Base-by-base conservation (phyloP, 1,284 basidiomycete species). In the Filobasidium uniguttulatum region DNA sequence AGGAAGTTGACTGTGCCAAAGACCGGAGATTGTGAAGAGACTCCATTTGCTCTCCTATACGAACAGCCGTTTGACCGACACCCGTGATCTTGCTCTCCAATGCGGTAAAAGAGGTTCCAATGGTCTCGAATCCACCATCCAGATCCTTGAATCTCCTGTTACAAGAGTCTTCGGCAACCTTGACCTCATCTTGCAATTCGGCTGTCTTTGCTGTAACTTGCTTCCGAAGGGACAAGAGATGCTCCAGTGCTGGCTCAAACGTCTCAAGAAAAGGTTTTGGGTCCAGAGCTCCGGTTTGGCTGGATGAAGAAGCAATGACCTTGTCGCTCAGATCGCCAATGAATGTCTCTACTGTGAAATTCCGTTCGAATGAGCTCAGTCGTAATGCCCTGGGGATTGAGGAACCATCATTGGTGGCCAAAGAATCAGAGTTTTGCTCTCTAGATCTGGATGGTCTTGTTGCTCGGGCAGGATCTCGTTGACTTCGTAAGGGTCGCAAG, bases 31-130 rank as follows among this genome's bases (percentile, higher is more conserved):
- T 79, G 65, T 97, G 90, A 20, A 98, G 82, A 1, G 82, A 84
- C 68, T 98, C 93, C 45, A 99, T 79, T 70, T 98, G 91, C 70
- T 96, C 90, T 48, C 90, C 93, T 61, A 98, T 96, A 36, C 91
- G 78, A 48, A 97, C 83, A 2, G 94, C 90, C 5, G 90, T 90
- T 50, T 88, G 79, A 19, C 91, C 89, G 20, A 99, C 93, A 61
- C 93, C 85, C 48, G 82, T 89, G 74, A 98, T 91, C 62, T 66
- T 81, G 58, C 72, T 78, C 67, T 91, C 87, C 79, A 91, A 86
- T 5, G 78, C 80, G 22, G 78, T 72, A 70, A 90, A 91, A 0
- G 86, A 85, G 56, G 77, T 78, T 8, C 83, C 82, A 23, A 89
- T 86, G 36, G 79, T 76, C 85, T 93, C 88, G 62, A 98, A 98